Percentiles rank a stretch among this genome's conserved stretches.
phyloP scores from a whole-genome alignment of 2,329 filamentous ascomycete species.

The Bipolaris sorokiniana region DNA sequence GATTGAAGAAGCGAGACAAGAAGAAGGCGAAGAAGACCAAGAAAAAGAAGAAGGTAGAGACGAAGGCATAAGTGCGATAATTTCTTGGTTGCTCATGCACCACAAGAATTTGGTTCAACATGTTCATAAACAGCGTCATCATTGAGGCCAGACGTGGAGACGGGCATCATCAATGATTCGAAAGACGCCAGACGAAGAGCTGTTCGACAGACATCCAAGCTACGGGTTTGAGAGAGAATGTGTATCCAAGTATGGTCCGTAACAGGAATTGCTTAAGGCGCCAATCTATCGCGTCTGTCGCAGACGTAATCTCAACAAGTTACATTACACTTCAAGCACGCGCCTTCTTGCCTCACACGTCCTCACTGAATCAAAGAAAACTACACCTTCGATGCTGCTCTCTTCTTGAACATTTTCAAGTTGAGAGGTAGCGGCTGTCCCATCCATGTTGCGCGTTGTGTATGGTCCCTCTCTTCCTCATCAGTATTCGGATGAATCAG shows the following conservation, averaged over 20 bases:
- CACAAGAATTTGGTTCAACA: background rate
- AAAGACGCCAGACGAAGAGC: background rate
- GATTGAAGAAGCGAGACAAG: conserved; percentile 89
- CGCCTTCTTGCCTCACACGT: background rate
- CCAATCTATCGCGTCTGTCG: background rate
- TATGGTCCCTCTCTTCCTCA: conserved; percentile 67
- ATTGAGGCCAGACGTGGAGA: background rate
- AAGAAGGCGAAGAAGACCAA: conserved; percentile 83
- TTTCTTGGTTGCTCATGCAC: background rate
- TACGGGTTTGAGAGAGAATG: background rate
- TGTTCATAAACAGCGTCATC: background rate
- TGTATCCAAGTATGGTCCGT: background rate
- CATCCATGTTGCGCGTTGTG: conserved; percentile 75
- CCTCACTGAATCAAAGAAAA: background rate
- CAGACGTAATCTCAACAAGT: background rate
- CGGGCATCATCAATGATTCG: background rate
- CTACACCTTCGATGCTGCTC: background rate
- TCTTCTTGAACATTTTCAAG: conserved; percentile 56
- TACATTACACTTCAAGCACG: background rate
- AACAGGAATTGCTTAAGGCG: background rate
- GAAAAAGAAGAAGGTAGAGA: conserved; percentile 65
- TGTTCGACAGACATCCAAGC: background rate
- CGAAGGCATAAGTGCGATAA: conserved; percentile 24
- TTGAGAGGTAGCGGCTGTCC: conserved; percentile 70
- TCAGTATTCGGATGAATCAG: conserved; percentile 84